Evolutionary conservation across 306 rosid genomes (phyloP), one percentile per base, ranked within the genome.

Genomic region (Luffa aegyptiaca): DNA sequence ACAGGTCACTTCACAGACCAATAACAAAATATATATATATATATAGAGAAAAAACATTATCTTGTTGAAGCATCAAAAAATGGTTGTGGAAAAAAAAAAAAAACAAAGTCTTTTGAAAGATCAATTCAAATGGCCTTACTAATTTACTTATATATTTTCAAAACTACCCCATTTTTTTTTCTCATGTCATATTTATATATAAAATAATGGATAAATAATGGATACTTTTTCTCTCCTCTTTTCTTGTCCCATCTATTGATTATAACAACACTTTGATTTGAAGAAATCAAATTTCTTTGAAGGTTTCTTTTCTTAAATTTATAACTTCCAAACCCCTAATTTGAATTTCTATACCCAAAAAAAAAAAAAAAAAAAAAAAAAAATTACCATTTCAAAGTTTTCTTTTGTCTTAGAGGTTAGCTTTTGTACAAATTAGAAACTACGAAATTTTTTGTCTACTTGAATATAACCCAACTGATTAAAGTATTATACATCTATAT

Each of bases 1-100:
- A 72, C 77, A 72, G 77, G 21, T 48, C 58, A 72, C 58, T 46
- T 42, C 77, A 42, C 49, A 66, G 7, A 66, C 73, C 73, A 65
- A 65, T 17, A 3, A 16, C 12, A 6, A 65, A 14, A 35, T 18
- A 39, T 41, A 68, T 1, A 41, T 1, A 41, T 26, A 26, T 26
- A 26, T 0, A 26, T 18, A n/a, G 1, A 68, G 21, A 42, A 18
- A 35, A 10, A 57, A 4, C 63, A 20, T 58, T 20, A 49, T 49
- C 18, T 49, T 13, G 5, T 49, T 49, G 18, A 62, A 31, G 42
- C 42, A 62, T 35, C 5, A 35, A 5, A 5, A 13, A 2, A 33
- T 68, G 1, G 52, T 4, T 41, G 35, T 68, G 35, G 9, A 41
- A 10, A 26, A 58, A 3, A 58, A 2, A 39, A 61, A 31, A 58